A percentile compares a stretch with the other conserved stretches of the same genome.
Conservation (phyloP, 2,329 filamentous ascomycete genomes). For the Torrubiella hemipterigena region DNA sequence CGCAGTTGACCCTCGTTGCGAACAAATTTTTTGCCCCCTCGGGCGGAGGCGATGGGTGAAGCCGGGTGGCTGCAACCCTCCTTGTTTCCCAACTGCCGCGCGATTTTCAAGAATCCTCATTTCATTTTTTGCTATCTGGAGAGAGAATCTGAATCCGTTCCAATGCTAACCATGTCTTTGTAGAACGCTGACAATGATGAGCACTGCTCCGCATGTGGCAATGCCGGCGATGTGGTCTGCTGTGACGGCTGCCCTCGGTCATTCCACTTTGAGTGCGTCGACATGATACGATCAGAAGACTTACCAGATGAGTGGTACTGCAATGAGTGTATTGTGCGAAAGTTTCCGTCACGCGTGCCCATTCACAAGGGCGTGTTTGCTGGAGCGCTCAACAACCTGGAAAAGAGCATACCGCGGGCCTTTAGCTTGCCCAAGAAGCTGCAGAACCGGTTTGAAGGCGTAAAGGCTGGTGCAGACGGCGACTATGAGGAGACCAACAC, state of each 20-base stretch:
- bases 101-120: too few species aligned
- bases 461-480: constrained; percentile 63
- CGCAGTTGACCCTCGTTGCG: too few species aligned
- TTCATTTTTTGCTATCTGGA: too few species aligned
- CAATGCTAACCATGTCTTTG: too few species aligned
- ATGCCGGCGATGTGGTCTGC: constrained; percentile 75
- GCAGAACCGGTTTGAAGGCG: constrained; percentile 68
- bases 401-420: constrained; percentile 57
- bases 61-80: too few species aligned
- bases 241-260: constrained; percentile 87
- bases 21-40: too few species aligned
- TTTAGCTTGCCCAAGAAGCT: constrained; percentile 61
- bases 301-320: constrained; percentile 78
- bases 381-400: constrained; percentile 49
- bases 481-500: constrained; percentile 62
- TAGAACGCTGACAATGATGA: constrained; percentile 65
- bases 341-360: constrained; percentile 31
- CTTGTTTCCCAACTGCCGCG: too few species aligned
- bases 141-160: too few species aligned
- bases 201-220: constrained; percentile 75
- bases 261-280: constrained; percentile 82
- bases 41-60: too few species aligned
- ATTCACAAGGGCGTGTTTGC: constrained; percentile 46
- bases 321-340: constrained; percentile 50
- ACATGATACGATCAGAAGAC: constrained; percentile 60